Percentiles rank a stretch among this genome's conserved stretches.
Conservation (phyloP, 176 grass and related monocot species). For the Musa troglodytarum region DNA sequence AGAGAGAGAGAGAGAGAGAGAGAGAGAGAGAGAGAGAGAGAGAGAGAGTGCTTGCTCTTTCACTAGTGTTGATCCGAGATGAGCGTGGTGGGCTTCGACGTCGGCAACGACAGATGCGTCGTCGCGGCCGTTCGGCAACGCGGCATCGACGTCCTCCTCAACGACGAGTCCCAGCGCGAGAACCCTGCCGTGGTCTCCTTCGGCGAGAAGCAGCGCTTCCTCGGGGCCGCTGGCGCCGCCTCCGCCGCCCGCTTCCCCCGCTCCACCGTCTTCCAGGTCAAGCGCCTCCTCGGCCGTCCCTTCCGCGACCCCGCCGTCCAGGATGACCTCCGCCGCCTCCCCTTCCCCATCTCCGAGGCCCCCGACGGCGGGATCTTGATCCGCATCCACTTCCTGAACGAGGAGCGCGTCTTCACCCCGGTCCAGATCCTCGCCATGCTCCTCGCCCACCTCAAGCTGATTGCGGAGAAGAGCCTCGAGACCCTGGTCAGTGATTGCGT, state of each 20-base stretch:
- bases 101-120: conserved; percentile 81
- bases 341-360: neutral
- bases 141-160: conserved; percentile 72
- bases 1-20: neutral
- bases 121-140: conserved; percentile 51
- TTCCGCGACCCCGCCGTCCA: conserved; percentile 22
- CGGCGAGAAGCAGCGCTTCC: conserved; percentile 49
- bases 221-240: conserved; percentile 39
- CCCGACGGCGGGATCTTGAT: conserved; percentile 11
- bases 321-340: conserved; percentile 11
- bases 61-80: conserved; percentile 13
- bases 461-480: conserved; percentile 65
- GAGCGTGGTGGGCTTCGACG: conserved; percentile 75
- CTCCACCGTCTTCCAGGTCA: conserved; percentile 46
- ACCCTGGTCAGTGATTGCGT: conserved; percentile 56
- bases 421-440: conserved; percentile 82
- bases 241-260: conserved; percentile 33
- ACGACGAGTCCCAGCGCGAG: conserved; percentile 77
- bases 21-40: neutral
- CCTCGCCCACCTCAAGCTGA: conserved; percentile 51
- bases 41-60: too few species aligned
- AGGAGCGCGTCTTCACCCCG: conserved; percentile 41
- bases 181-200: conserved; percentile 74
- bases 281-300: conserved; percentile 44
- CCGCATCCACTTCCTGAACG: conserved; percentile 41